These are phyloP conservation scores for Talaromyces albobiverticillius DNA, from an alignment of 2,329 filamentous ascomycete species.

Conservation along the genomic window DNA sequence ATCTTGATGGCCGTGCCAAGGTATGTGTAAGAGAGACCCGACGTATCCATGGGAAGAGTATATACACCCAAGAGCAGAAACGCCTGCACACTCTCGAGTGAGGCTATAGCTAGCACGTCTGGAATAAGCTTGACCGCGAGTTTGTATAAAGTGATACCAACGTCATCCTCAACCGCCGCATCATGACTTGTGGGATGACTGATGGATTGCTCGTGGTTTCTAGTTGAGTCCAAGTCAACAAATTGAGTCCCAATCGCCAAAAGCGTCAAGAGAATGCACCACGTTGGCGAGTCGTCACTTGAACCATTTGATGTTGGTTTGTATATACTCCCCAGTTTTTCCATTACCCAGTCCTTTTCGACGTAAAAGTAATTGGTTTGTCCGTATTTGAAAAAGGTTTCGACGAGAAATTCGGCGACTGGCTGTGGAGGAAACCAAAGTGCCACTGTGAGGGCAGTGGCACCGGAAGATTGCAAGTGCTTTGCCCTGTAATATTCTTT, in stretches of 20 bases:
- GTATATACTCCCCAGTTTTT: slow-evolving; percentile 38
- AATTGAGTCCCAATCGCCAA: slow-evolving; percentile 44
- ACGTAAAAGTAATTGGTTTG: slow-evolving; percentile 44
- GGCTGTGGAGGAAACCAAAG: slow-evolving; percentile 40
- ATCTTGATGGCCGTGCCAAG: slow-evolving; percentile 55
- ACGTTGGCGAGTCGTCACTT: slow-evolving; percentile 36
- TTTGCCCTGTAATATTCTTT: slow-evolving; percentile 42
- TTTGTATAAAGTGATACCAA: slow-evolving; percentile 57
- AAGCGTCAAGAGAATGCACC: slow-evolving; percentile 41
- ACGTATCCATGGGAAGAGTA: slow-evolving; percentile 54
- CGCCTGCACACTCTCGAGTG: slow-evolving; percentile 57
- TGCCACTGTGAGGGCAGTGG: slow-evolving; percentile 30
- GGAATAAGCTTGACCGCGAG: slow-evolving; percentile 54
- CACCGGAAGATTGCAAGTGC: too few relatives aligned
- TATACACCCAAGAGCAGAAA: slow-evolving; percentile 57
- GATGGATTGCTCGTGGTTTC: too few relatives aligned
- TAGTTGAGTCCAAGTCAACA: slow-evolving; percentile 45
- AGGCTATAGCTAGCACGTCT: slow-evolving; percentile 56
- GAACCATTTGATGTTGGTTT: slow-evolving; percentile 30
- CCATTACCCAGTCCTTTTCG: slow-evolving; percentile 38
- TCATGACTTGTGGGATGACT: too few relatives aligned
- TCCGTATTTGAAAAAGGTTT: slow-evolving; percentile 44
- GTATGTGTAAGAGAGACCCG: slow-evolving; percentile 57
- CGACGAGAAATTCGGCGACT: slow-evolving; percentile 41
- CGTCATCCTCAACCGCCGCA: too few relatives aligned